Conservation (phyloP, 2,329 filamentous ascomycete genomes). For the Aspergillus jensenii region DNA sequence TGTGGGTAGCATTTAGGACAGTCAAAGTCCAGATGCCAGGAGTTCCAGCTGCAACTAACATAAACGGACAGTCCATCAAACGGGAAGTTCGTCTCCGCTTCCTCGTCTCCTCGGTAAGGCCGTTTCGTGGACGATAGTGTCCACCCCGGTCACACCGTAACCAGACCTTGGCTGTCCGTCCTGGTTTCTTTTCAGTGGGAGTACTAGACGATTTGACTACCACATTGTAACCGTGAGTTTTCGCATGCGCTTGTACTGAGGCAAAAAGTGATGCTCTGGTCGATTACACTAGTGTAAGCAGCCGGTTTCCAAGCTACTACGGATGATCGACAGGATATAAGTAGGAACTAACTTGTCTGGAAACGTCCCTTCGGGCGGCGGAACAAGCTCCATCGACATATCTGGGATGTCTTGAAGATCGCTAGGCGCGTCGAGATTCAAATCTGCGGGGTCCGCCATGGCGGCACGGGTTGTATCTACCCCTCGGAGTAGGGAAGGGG, state of each 20-base stretch:
- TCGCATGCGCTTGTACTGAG: constrained; percentile 43
- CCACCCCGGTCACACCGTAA: constrained; percentile 46
- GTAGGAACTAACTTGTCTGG: constrained; percentile 39
- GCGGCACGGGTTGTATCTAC: constrained; percentile 18
- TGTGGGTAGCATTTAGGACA: constrained; percentile 43
- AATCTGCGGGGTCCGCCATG: constrained; percentile 44
- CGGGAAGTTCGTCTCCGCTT: constrained; percentile 46
- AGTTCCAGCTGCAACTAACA: constrained; percentile 44
- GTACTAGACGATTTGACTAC: constrained; percentile 49
- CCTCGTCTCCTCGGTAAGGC: constrained; percentile 46
- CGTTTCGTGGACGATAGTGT: constrained; percentile 46
- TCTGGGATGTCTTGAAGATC: constrained; percentile 48
- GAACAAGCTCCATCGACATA: constrained; percentile 41
- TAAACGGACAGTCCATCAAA: constrained; percentile 47
- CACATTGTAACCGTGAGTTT: constrained; percentile 45
- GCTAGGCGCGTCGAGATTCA: constrained; percentile 46
- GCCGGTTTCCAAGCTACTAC: constrained; percentile 1
- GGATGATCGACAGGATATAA: not conserved
- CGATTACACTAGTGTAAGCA: constrained; percentile 8
- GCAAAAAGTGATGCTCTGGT: constrained; percentile 35
- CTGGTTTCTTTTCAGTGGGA: constrained; percentile 46
- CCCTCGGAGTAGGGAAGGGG: constrained; percentile 9
- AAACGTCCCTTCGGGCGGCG: constrained; percentile 45
- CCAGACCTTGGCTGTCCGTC: constrained; percentile 46
- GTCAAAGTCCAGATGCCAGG: constrained; percentile 46